A percentile compares a stretch with the other conserved stretches of the same genome.
These are phyloP conservation scores for Anisodus acutangulus DNA, from an alignment of 257 asterid species.

Conservation along the genomic window DNA sequence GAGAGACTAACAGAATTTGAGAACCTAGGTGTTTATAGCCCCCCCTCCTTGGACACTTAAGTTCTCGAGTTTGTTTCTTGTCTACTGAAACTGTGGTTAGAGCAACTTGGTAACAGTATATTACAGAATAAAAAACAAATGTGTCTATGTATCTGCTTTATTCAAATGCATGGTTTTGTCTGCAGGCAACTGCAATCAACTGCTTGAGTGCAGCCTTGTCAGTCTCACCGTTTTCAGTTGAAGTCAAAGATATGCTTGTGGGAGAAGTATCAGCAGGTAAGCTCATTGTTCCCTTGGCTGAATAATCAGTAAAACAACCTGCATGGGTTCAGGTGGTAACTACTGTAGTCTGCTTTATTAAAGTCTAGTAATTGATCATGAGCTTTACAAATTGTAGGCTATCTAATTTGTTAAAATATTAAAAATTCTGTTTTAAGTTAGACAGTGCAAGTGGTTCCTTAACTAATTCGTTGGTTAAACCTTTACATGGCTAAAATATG, in stretches of 20 bases:
- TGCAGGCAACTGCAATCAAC: conserved; percentile 73
- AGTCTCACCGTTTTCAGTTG: conserved; percentile 64
- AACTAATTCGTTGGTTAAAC: not conserved
- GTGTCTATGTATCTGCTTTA: not conserved
- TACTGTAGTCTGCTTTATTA: conserved; percentile 9
- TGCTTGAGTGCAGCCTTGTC: conserved; percentile 81
- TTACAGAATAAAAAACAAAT: not conserved
- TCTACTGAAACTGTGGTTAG: not conserved
- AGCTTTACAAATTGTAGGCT: not conserved
- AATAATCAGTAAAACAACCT: conserved; percentile 16
- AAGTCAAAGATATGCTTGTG: conserved; percentile 67
- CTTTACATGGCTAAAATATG: conserved; percentile 2
- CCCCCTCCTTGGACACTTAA: not conserved
- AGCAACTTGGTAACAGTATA: not conserved
- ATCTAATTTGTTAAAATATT: conserved; percentile 13
- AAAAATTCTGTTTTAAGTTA: not conserved
- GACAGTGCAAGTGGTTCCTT: conserved; percentile 15
- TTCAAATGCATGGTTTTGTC: conserved; percentile 27
- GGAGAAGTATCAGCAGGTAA: conserved; percentile 72
- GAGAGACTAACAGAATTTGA: not conserved
- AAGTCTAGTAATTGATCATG: not conserved
- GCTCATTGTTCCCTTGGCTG: conserved; percentile 32
- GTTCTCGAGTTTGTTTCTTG: not conserved
- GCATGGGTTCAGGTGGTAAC: conserved; percentile 20
- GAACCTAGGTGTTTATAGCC: not conserved